Evolutionary conservation across 2,329 filamentous ascomycete genomes (phyloP), one percentile per base, ranked within the genome.

Genomic region (Exserohilum rostratum): DNA sequence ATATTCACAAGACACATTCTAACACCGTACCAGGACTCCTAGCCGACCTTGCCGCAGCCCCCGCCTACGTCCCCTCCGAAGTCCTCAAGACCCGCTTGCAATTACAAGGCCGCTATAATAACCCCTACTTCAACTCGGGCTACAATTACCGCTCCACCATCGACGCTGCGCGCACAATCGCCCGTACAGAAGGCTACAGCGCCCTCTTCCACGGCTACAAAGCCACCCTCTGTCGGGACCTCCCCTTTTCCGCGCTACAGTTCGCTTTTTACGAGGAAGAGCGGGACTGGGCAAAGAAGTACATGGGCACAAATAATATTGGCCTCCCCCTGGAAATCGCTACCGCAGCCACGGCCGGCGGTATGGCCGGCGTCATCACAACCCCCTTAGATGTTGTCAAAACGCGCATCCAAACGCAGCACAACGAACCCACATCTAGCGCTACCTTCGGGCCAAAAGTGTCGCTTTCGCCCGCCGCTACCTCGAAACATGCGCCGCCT

Each of bases 261-360:
- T 98, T 99, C 76, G 93, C 96, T 68, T 97, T 99, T 73, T 99
- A 96, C 80, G 95, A 99, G 76, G 91, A 98, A 75, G 93, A 93
- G 72, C 90, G 93, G 68, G 86, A 83, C 40, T 85, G 91, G 82
- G 93, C 95, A 0, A 89, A 89, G 69, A 76, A 86, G 48, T 96
- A 89, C 82, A 87, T 90, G 70, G 86, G 89, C 30, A 89, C 87
- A 58, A 85, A 88, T 53, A 91, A 97, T 54, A 96, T 99, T 48
- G 95, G 95, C 0, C 77, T 96, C 30, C 83, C 87, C 0, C 76
- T 98, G 33, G 95, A 99, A 73, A 88, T 98, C 20, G 76, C 96
- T 12, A 99, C 95, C 0, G 95, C 93, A 13, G 92, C 90, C 3
- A 88, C 87, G 3, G 96, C 95, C 5, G 95, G 95, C 64, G 93